Conservation (phyloP, 257 asterid genomes). For the Solanum habrochaites region DNA sequence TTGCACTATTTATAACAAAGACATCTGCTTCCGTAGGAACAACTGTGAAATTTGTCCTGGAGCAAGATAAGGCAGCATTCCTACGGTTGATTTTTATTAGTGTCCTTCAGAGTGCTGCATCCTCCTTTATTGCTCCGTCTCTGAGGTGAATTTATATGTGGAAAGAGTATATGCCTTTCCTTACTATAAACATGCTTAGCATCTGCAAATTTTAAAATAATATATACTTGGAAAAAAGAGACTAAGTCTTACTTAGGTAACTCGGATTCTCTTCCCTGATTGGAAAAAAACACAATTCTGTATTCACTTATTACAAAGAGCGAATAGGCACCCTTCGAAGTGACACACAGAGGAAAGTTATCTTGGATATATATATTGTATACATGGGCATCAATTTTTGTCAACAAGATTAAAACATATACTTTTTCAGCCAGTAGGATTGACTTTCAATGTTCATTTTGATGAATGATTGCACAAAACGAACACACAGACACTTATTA, state of each 20-base stretch:
- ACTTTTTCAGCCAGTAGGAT: not conserved
- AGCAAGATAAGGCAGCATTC: conserved; percentile 88
- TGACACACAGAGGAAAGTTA: not conserved
- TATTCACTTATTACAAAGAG: not conserved
- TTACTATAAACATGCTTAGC: not conserved
- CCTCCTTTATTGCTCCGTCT: conserved; percentile 95
- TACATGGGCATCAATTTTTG: not conserved
- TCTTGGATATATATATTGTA: not conserved
- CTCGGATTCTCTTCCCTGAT: not conserved
- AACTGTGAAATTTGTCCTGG: conserved; percentile 87
- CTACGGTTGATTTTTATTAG: conserved; percentile 82
- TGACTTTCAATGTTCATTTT: not conserved
- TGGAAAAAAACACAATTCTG: not conserved
- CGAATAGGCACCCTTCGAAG: not conserved
- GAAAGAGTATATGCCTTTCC: not conserved
- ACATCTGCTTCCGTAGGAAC: conserved; percentile 53
- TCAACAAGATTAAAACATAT: not conserved
- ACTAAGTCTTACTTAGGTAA: not conserved
- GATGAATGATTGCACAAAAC: not conserved
- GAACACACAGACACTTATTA: not conserved
- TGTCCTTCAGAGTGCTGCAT: conserved; percentile 97
- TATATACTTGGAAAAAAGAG: not conserved
- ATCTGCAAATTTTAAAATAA: not conserved
- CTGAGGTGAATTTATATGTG: conserved; percentile 48
- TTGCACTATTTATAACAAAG: not conserved